These are phyloP conservation scores for Parafenestella ontariensis DNA, from an alignment of 2,329 filamentous ascomycete genomes.

Conservation along the genomic window DNA sequence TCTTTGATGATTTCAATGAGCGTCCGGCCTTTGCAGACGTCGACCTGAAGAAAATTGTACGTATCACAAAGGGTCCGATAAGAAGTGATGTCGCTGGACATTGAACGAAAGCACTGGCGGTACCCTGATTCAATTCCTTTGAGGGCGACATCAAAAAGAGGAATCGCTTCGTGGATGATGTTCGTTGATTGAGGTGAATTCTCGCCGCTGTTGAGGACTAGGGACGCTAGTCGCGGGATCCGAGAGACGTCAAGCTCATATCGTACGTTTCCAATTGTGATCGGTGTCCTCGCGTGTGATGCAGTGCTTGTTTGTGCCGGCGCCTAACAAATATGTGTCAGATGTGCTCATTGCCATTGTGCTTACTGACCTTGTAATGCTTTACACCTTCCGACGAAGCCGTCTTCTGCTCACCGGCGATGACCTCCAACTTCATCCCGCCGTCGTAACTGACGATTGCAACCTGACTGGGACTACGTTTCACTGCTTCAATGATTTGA, in stretches of 20 bases:
- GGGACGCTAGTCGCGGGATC: constrained; percentile 28
- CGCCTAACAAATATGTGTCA: no score
- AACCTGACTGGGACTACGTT: no score
- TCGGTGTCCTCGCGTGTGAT: no score
- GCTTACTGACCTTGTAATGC: no score
- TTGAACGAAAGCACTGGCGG: constrained; percentile 33
- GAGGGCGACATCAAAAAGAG: constrained; percentile 30
- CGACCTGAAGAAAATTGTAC: constrained; percentile 32
- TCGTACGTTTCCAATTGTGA: constrained; percentile 13
- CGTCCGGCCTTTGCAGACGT: constrained; percentile 22
- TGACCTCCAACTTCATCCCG: no score
- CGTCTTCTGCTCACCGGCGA: no score
- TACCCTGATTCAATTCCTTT: constrained; percentile 38
- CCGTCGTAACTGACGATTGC: no score
- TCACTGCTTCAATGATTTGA: no score
- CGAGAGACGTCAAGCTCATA: constrained; percentile 9
- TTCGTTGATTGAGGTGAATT: constrained; percentile 2
- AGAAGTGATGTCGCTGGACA: constrained; percentile 27
- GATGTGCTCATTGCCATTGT: no score
- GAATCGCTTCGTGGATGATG: constrained; percentile 27
- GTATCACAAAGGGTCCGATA: constrained; percentile 31
- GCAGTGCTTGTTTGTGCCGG: no score
- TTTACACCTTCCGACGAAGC: no score
- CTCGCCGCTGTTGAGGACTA: constrained; percentile 29
- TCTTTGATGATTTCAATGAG: constrained; percentile 26